A percentile compares a stretch with the other conserved stretches of the same genome.
Evolutionary conservation across 176 grass and related monocot species (phyloP).

Genomic region (Elymus sibiricus): DNA sequence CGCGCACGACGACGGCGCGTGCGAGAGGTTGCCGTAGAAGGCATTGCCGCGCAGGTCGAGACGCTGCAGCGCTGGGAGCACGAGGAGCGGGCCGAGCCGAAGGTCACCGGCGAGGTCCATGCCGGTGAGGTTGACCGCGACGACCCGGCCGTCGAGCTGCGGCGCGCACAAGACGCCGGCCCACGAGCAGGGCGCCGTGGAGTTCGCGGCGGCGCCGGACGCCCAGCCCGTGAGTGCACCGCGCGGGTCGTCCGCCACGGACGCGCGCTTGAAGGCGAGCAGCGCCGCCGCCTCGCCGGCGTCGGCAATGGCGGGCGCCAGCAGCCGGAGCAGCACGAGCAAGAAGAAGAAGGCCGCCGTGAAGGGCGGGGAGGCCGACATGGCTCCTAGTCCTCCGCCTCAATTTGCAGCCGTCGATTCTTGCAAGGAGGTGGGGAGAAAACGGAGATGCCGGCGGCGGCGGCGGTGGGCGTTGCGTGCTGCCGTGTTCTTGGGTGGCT

Average conservation of each 20-base stretch:
- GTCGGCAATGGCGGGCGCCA: slow-evolving; percentile 31
- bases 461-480: not conserved
- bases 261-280: slow-evolving; percentile 61
- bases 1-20: slow-evolving; percentile 49
- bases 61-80: slow-evolving; percentile 40
- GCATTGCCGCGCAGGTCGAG: slow-evolving; percentile 72
- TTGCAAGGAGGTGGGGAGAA: not conserved
- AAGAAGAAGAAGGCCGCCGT: slow-evolving; percentile 16
- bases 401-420: not conserved
- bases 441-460: slow-evolving; percentile 4
- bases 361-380: slow-evolving; percentile 16
- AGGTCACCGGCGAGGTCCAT: slow-evolving; percentile 71
- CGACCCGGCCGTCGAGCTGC: slow-evolving; percentile 33
- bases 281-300: slow-evolving; percentile 56
- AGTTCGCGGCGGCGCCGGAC: slow-evolving; percentile 3
- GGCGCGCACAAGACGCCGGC: slow-evolving; percentile 49
- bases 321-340: slow-evolving; percentile 2
- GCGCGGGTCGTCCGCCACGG: slow-evolving; percentile 48
- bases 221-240: slow-evolving; percentile 48
- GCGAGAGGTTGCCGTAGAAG: slow-evolving; percentile 86
- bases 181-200: slow-evolving; percentile 61
- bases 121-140: slow-evolving; percentile 59
- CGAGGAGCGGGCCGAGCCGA: slow-evolving; percentile 49
- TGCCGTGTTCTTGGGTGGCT: not conserved
- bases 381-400: not conserved